phyloP scores from a whole-genome alignment of 306 rosid species.

The Inga oerstediana region DNA sequence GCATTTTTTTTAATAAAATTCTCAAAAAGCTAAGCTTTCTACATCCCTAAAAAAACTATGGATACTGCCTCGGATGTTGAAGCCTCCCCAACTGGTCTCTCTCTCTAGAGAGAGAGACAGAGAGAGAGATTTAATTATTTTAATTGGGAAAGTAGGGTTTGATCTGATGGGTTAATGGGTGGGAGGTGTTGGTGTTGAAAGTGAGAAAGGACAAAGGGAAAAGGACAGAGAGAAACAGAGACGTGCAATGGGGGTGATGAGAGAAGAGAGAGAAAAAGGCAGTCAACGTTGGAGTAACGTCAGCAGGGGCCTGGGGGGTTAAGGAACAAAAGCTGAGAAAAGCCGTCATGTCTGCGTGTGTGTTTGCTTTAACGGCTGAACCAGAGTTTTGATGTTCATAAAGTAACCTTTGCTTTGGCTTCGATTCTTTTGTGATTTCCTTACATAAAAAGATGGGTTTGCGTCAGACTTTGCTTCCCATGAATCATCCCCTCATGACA shows the following conservation, averaged over 20 bases:
- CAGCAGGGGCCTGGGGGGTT: constrained; percentile 47
- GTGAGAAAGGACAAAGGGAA: constrained; percentile 53
- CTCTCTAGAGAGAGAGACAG: background rate
- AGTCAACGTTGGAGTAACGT: constrained; percentile 65
- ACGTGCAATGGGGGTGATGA: background rate
- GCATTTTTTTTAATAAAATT: constrained; percentile 19
- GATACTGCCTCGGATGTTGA: constrained; percentile 44
- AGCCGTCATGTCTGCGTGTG: constrained; percentile 62
- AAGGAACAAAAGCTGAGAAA: constrained; percentile 74
- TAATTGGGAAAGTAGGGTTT: background rate
- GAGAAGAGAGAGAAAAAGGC: constrained; percentile 36
- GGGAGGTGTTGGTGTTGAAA: constrained; percentile 38
- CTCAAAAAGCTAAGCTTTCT: constrained; percentile 25
- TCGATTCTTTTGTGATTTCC: constrained; percentile 12
- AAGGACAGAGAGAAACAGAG: background rate
- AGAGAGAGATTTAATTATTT: background rate
- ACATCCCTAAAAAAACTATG: constrained; percentile 35
- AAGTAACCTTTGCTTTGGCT: constrained; percentile 30
- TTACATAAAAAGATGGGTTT: constrained; percentile 41
- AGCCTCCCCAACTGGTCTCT: constrained; percentile 19
- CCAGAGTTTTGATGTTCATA: constrained; percentile 13
- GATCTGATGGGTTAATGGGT: constrained; percentile 25
- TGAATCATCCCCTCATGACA: constrained; percentile 43
- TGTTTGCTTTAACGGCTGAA: constrained; percentile 60
- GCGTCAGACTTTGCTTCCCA: constrained; percentile 64